These are phyloP conservation scores for Recurvomyces mirabilis DNA, from an alignment of 495 filamentous ascomycete genomes.

Conservation along the genomic window DNA sequence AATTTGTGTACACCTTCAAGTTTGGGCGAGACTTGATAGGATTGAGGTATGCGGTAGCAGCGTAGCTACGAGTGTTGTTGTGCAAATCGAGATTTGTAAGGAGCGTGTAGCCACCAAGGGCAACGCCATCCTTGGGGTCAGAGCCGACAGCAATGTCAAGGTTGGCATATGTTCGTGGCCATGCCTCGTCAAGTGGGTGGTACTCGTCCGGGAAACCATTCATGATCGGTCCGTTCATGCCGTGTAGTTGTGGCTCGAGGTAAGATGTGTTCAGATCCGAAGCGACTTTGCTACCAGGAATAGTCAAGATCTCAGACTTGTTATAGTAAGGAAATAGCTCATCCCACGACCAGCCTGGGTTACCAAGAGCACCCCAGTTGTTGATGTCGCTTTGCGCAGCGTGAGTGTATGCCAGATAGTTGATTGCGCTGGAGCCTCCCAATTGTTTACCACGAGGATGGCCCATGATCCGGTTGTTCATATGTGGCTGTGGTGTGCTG, in stretches of 20 bases:
- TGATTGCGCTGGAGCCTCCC: slow-evolving; percentile 13
- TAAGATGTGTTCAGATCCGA: background rate
- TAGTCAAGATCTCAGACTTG: slow-evolving; percentile 13
- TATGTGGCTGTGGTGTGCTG: slow-evolving; percentile 4
- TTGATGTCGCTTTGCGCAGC: slow-evolving; percentile 9
- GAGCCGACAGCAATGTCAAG: slow-evolving; percentile 1
- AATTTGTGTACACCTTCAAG: slow-evolving; percentile 9
- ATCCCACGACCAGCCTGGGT: slow-evolving; percentile 20
- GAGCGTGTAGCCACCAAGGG: slow-evolving; percentile 5
- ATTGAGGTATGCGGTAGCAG: slow-evolving; percentile 16
- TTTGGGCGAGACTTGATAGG: slow-evolving; percentile 10
- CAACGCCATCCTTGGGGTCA: slow-evolving; percentile 2
- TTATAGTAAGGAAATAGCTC: slow-evolving; percentile 17
- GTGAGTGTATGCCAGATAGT: slow-evolving; percentile 4
- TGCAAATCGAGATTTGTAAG: slow-evolving; percentile 1
- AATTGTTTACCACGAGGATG: slow-evolving; percentile 12
- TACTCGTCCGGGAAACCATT: slow-evolving; percentile 3
- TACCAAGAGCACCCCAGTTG: slow-evolving; percentile 20
- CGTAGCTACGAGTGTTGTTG: slow-evolving; percentile 8
- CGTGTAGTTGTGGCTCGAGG: background rate
- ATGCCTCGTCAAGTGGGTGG: background rate
- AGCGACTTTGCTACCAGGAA: background rate
- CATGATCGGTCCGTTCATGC: background rate
- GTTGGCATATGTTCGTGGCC: slow-evolving; percentile 1
- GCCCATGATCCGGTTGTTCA: slow-evolving; percentile 6